A percentile compares a stretch with the other conserved stretches of the same genome.
Conservation (phyloP, 2,329 filamentous ascomycete species). For the Tolypocladium tundrense region DNA sequence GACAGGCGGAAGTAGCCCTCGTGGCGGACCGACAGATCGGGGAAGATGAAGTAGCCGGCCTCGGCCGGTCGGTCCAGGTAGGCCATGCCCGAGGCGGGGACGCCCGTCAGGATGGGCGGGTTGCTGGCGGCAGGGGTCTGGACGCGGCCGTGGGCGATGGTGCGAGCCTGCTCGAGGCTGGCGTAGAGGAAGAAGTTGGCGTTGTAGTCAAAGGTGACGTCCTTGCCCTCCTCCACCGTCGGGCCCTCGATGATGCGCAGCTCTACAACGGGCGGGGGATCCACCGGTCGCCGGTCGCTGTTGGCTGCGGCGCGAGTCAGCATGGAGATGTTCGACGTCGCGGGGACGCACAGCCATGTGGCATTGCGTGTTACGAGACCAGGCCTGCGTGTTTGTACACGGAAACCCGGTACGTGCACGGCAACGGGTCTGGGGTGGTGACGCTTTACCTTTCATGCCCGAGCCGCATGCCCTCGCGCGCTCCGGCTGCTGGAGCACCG, state of each 20-base stretch:
- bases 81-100: slow-evolving; percentile 90
- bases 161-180: slow-evolving; percentile 76
- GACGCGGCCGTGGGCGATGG: slow-evolving; percentile 71
- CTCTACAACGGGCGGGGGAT: slow-evolving; percentile 89
- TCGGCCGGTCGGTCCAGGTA: slow-evolving; percentile 79
- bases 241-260: slow-evolving; percentile 72
- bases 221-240: slow-evolving; percentile 48
- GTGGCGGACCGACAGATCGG: slow-evolving; percentile 89
- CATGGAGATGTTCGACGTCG: not conserved
- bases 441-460: slow-evolving; percentile 78
- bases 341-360: not conserved
- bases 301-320: slow-evolving; percentile 20
- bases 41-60: slow-evolving; percentile 93
- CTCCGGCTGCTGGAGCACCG: slow-evolving; percentile 88
- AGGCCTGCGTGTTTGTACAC: not conserved
- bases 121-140: slow-evolving; percentile 56
- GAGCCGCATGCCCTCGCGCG: slow-evolving; percentile 91
- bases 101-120: slow-evolving; percentile 81
- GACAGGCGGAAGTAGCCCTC: slow-evolving; percentile 87
- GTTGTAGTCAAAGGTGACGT: slow-evolving; percentile 84
- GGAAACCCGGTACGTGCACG: not conserved
- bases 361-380: not conserved
- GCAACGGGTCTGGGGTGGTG: not conserved
- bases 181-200: slow-evolving; percentile 97
- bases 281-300: slow-evolving; percentile 76